Base-by-base conservation (phyloP, 202 grass and related monocot genomes). In the Hordeum pubiflorum region DNA sequence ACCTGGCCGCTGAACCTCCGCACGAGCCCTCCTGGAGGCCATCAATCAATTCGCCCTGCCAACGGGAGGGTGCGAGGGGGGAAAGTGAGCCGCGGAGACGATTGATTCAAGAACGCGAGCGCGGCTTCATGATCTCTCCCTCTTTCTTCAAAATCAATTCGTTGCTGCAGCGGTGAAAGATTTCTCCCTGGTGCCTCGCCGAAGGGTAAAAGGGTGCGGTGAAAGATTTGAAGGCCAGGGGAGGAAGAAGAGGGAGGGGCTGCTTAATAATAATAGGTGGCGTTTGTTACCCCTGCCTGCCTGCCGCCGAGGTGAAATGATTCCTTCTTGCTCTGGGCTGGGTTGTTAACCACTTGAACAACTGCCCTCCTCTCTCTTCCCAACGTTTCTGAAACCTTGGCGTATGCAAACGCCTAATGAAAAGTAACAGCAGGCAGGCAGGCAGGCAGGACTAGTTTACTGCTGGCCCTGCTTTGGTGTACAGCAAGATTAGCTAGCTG, bases 251-350 rank as follows among this genome's bases (percentile, higher is more conserved):
- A 79, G 87, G 65, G 58, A 54, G 56, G 83, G 59, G 66, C 46
- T 39, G 46, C 15, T 52, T 52, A 50, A 50, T 39, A 39, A 10
- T 18, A 52, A 62, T 77, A 63, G 79, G 56, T 65, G 84, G 80
- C 63, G 80, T 86, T 86, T 86, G 88, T 90, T 86, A 90, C 88
- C 63, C 63, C 37, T 18, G 29, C 24, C 60, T 52, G 46, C 8
- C 82, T 75, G 88, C 79, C 70, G 69, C 75, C 76, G 88, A 87
- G 80, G 88, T 90, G 76, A 86, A 90, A 86, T 86, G 88, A 86
- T 90, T 90, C 80, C 76, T 87, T 90, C 84, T 86, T 75, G 75
- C 40, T 39, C 37, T 44, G 41, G 5, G 43, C 4, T 46, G 87
- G 69, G 83, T 83, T 83, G 80, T 80, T 89, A 86, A 71, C 88